A percentile compares a stretch with the other conserved stretches of the same genome.
These are phyloP conservation scores for Populus hybrid DNA, from an alignment of 441 rosid genomes.

Conservation along the genomic window DNA sequence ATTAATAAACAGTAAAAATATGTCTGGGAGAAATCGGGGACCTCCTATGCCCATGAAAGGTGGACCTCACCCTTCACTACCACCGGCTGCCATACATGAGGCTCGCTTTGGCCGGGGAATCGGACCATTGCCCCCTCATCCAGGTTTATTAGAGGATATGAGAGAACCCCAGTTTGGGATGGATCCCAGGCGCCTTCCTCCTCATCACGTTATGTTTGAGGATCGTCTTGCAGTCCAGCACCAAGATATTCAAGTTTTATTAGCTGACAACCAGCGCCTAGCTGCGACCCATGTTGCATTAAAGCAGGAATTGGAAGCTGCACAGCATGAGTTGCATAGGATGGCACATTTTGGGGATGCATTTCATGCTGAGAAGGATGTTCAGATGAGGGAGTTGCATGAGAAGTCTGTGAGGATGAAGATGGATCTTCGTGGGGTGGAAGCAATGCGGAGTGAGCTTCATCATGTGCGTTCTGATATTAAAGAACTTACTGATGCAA, in stretches of 20 bases:
- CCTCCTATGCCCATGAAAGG: slow-evolving; percentile 60
- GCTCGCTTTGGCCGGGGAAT: slow-evolving; percentile 16
- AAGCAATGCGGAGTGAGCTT: slow-evolving; percentile 61
- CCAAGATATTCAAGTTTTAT: slow-evolving; percentile 81
- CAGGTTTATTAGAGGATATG: slow-evolving; percentile 56
- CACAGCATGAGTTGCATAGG: slow-evolving; percentile 73
- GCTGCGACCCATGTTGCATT: slow-evolving; percentile 93
- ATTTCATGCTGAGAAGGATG: slow-evolving; percentile 67
- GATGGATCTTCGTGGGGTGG: slow-evolving; percentile 65
- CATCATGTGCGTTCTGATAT: slow-evolving; percentile 62
- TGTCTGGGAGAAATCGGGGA: slow-evolving; percentile 88
- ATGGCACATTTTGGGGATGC: slow-evolving; percentile 67
- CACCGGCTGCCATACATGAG: slow-evolving; percentile 48
- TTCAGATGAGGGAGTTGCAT: slow-evolving; percentile 81
- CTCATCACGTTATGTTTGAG: slow-evolving; percentile 63
- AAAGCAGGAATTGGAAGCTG: slow-evolving; percentile 86
- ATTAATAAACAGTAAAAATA: slow-evolving; percentile 12
- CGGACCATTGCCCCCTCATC: slow-evolving; percentile 46
- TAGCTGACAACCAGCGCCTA: slow-evolving; percentile 78
- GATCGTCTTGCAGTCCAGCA: slow-evolving; percentile 76
- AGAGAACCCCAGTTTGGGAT: slow-evolving; percentile 60
- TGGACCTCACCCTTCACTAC: slow-evolving; percentile 46
- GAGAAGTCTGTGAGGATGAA: slow-evolving; percentile 69
- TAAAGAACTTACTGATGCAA: slow-evolving; percentile 66
- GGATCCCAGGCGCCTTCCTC: slow-evolving; percentile 61